Conservation (phyloP, 1,284 basidiomycete species). For the Papiliotrema fonsecae region DNA sequence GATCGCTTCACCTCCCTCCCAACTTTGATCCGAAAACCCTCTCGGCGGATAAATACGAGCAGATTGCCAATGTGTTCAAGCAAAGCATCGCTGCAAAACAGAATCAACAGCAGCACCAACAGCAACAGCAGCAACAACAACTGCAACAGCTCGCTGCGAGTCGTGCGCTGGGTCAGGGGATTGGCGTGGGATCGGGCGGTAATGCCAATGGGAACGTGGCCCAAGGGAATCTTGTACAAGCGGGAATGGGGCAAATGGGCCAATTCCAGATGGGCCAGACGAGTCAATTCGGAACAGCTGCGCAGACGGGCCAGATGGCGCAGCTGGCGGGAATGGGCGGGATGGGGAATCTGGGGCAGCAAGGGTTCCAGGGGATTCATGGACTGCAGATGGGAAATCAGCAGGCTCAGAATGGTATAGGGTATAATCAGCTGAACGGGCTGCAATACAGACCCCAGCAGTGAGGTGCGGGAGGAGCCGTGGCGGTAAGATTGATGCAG, state of each 20-base stretch:
- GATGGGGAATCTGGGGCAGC: neutral
- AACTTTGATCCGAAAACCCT: neutral
- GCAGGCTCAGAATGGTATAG: too few relatives aligned
- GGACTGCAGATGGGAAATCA: too few relatives aligned
- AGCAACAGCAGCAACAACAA: constrained; percentile 5
- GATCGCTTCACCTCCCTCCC: neutral
- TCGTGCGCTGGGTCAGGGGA: too few relatives aligned
- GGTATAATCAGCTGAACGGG: too few relatives aligned
- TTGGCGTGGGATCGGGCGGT: too few relatives aligned
- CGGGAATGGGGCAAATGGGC: neutral
- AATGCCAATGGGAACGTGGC: too few relatives aligned
- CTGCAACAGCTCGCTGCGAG: constrained; percentile 11
- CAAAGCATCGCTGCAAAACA: neutral
- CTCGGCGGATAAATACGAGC: neutral
- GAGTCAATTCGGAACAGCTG: neutral
- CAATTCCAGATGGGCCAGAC: neutral
- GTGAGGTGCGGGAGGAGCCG: too few relatives aligned
- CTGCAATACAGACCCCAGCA: too few relatives aligned
- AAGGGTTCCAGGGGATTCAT: too few relatives aligned
- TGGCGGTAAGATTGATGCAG: too few relatives aligned
- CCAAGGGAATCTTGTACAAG: neutral
- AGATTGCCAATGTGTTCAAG: neutral
- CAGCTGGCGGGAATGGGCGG: neutral
- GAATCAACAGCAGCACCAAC: constrained; percentile 6
- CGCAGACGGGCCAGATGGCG: neutral